Evolutionary conservation across 345 rosid genomes (phyloP).

Genomic region (Hibiscus trionum): DNA sequence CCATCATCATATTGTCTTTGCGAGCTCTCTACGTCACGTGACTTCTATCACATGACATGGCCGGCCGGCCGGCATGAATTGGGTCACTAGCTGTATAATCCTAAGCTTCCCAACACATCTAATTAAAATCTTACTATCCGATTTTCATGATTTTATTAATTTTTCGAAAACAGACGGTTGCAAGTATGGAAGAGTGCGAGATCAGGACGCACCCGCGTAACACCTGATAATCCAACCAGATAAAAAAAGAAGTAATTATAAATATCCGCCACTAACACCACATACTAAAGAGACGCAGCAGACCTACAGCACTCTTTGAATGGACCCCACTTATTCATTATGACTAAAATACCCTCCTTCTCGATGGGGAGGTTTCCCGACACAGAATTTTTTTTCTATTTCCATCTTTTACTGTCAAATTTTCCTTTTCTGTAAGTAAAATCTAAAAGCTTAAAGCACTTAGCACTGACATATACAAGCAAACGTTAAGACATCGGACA

Average conservation of each 20-base stretch:
- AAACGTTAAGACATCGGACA: too few species aligned
- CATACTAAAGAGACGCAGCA: neutral
- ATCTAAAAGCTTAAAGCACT: too few species aligned
- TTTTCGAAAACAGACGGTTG: neutral
- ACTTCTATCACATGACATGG: conserved; percentile 26
- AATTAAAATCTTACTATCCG: too few species aligned
- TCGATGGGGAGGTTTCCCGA: conserved; percentile 19
- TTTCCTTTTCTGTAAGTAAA: neutral
- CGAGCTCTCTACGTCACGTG: conserved; percentile 19
- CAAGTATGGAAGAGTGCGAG: too few species aligned
- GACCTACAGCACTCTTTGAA: neutral
- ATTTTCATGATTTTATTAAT: neutral
- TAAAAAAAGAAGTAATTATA: too few species aligned
- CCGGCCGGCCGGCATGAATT: conserved; percentile 18
- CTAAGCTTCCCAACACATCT: neutral
- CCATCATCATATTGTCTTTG: neutral
- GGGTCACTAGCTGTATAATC: neutral
- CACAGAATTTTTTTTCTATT: neutral
- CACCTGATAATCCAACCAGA: conserved; percentile 6
- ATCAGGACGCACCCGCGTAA: neutral
- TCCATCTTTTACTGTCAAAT: neutral
- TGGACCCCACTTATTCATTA: neutral
- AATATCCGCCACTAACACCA: neutral
- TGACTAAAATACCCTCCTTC: conserved; percentile 15
- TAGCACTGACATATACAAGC: too few species aligned